A percentile compares a stretch with the other conserved stretches of the same genome.
These are phyloP conservation scores for Paragyromitra xinjiangensis DNA, from an alignment of 495 filamentous ascomycete genomes.

Conservation along the genomic window DNA sequence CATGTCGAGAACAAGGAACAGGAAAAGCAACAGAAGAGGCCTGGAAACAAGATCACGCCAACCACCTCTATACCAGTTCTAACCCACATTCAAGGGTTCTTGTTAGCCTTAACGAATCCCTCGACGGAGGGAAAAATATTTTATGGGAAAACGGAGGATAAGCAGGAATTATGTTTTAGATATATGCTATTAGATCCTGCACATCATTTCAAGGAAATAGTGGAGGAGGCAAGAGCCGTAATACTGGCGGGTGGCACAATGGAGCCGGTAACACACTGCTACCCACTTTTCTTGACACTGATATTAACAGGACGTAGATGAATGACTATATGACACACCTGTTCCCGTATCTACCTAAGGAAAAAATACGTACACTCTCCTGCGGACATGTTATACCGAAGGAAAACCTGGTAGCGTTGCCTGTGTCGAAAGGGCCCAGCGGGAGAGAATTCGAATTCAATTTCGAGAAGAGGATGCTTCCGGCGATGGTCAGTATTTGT, in stretches of 20 bases:
- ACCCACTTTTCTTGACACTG: neutral
- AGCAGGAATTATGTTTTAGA: constrained; percentile 69
- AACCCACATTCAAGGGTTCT: constrained; percentile 83
- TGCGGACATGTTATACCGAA: constrained; percentile 93
- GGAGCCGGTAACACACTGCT: constrained; percentile 72
- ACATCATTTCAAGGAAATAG: constrained; percentile 87
- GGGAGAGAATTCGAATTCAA: constrained; percentile 83
- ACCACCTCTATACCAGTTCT: constrained; percentile 72
- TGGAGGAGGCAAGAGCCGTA: constrained; percentile 84
- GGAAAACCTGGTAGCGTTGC: constrained; percentile 79
- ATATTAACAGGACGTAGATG: constrained; percentile 64
- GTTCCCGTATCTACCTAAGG: constrained; percentile 75
- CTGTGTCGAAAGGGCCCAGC: constrained; percentile 65
- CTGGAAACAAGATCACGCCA: constrained; percentile 44
- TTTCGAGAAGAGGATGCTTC: constrained; percentile 74
- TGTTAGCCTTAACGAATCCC: constrained; percentile 84
- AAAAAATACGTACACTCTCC: constrained; percentile 78
- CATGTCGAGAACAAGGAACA: constrained; percentile 65
- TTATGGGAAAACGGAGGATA: constrained; percentile 67
- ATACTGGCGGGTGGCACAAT: constrained; percentile 96
- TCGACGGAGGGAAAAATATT: constrained; percentile 89
- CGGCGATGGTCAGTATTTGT: constrained; percentile 62
- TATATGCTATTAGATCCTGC: constrained; percentile 96
- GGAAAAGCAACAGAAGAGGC: constrained; percentile 47
- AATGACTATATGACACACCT: constrained; percentile 84